phyloP scores from a whole-genome alignment of 2,329 filamentous ascomycete species.

The Pseudogymnoascus sp. region DNA sequence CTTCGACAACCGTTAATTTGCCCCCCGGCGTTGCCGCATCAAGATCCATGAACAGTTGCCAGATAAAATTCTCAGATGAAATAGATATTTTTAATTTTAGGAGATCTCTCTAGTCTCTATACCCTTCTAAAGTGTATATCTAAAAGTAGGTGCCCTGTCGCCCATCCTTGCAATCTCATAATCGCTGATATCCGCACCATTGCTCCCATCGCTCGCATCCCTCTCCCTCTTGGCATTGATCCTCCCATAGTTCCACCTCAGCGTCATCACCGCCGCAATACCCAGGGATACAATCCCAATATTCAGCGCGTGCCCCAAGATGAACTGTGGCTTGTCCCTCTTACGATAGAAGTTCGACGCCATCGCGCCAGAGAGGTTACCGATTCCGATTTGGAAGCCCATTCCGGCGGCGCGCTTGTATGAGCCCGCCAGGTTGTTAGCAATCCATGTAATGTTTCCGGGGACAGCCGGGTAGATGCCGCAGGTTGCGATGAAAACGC shows the following conservation, averaged over 20 bases:
- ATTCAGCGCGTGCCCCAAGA: constrained; percentile 42
- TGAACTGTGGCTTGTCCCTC: constrained; percentile 39
- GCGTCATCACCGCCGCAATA: constrained; percentile 33
- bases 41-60: background rate
- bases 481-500: constrained; percentile 35
- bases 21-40: background rate
- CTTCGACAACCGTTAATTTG: background rate
- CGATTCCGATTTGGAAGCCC: constrained; percentile 54
- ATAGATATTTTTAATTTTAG: background rate
- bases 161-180: constrained; percentile 40
- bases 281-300: constrained; percentile 40
- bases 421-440: constrained; percentile 48
- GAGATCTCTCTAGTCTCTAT: background rate
- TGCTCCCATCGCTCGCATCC: constrained; percentile 20
- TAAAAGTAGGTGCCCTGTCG: constrained; percentile 41
- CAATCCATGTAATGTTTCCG: constrained; percentile 43
- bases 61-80: background rate
- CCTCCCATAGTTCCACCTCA: constrained; percentile 39
- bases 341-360: constrained; percentile 62
- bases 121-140: constrained; percentile 27
- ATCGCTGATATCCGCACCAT: constrained; percentile 30
- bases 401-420: constrained; percentile 51
- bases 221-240: constrained; percentile 37
- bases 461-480: constrained; percentile 39
- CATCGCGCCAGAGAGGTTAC: constrained; percentile 55